Evolutionary conservation across 352 stramenopile genomes (phyloP).

Genomic region (Globisporangium splendens): DNA sequence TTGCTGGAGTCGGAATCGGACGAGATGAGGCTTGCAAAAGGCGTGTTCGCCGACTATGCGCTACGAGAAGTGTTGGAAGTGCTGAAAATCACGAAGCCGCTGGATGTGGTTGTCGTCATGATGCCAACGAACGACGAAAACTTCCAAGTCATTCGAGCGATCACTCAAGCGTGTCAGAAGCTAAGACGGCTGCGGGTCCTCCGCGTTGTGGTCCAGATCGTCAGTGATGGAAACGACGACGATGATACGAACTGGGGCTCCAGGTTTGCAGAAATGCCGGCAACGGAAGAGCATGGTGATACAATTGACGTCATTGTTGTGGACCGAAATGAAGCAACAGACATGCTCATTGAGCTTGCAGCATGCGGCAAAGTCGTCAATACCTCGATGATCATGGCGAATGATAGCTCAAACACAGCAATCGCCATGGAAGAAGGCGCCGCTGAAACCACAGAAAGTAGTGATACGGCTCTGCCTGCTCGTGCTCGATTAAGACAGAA

Average conservation of each 20-base stretch:
- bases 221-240: constrained; percentile 15
- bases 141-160: constrained; percentile 45
- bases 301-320: constrained; percentile 65
- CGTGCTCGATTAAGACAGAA: constrained; percentile 29
- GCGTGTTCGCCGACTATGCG: constrained; percentile 13
- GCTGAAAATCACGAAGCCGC: constrained; percentile 30
- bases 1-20: constrained; percentile 30
- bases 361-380: constrained; percentile 65
- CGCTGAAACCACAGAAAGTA: constrained; percentile 6
- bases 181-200: constrained; percentile 43
- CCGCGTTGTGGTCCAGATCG: constrained; percentile 55
- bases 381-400: constrained; percentile 32
- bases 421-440: constrained; percentile 35
- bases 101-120: constrained; percentile 61
- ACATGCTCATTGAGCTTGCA: constrained; percentile 67
- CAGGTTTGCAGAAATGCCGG: constrained; percentile 52
- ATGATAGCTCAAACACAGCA: constrained; percentile 23
- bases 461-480: constrained; percentile 15
- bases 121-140: constrained; percentile 57
- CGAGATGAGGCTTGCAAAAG: constrained; percentile 16
- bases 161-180: constrained; percentile 45
- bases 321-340: constrained; percentile 51
- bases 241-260: constrained; percentile 28
- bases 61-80: constrained; percentile 25
- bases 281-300: constrained; percentile 49